These are phyloP conservation scores for Cercospora berteroae DNA, from an alignment of 2,329 filamentous ascomycete genomes.

Conservation along the genomic window DNA sequence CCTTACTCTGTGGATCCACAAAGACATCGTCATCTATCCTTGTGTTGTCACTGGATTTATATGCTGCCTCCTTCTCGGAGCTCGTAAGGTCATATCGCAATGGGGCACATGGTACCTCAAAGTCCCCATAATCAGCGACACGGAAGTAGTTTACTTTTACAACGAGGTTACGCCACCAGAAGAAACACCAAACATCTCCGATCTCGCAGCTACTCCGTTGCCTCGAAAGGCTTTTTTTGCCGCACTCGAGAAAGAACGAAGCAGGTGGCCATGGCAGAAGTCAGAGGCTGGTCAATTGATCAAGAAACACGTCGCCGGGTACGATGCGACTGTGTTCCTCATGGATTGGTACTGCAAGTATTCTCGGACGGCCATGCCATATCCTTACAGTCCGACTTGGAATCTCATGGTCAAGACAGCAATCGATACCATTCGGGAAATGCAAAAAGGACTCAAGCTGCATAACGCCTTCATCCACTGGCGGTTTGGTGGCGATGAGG, in stretches of 20 bases:
- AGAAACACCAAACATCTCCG: conserved; percentile 46
- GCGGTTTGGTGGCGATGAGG: conserved; percentile 56
- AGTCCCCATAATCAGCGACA: conserved; percentile 51
- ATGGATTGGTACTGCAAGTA: conserved; percentile 53
- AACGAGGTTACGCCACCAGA: conserved; percentile 36
- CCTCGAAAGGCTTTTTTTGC: conserved; percentile 48
- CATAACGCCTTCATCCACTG: conserved; percentile 59
- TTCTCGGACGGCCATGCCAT: conserved; percentile 49
- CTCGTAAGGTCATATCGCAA: conserved; percentile 54
- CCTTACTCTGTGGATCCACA: conserved; percentile 36
- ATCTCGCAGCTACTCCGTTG: conserved; percentile 50
- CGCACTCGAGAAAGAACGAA: conserved; percentile 48
- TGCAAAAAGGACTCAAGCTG: conserved; percentile 55
- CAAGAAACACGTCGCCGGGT: conserved; percentile 51
- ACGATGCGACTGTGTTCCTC: conserved; percentile 54
- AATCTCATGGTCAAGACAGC: conserved; percentile 58
- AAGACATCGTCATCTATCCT: conserved; percentile 52
- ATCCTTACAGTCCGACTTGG: conserved; percentile 57
- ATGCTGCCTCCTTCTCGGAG: conserved; percentile 50
- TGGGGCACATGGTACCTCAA: conserved; percentile 60
- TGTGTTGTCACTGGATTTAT: conserved; percentile 56
- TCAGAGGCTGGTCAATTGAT: conserved; percentile 49
- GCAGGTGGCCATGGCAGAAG: conserved; percentile 45
- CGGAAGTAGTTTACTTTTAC: conserved; percentile 54
- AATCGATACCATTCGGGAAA: conserved; percentile 52